Evolutionary conservation across 108 stramenopile genomes (phyloP).

Genomic region (Hondaea fermentalgiana): DNA sequence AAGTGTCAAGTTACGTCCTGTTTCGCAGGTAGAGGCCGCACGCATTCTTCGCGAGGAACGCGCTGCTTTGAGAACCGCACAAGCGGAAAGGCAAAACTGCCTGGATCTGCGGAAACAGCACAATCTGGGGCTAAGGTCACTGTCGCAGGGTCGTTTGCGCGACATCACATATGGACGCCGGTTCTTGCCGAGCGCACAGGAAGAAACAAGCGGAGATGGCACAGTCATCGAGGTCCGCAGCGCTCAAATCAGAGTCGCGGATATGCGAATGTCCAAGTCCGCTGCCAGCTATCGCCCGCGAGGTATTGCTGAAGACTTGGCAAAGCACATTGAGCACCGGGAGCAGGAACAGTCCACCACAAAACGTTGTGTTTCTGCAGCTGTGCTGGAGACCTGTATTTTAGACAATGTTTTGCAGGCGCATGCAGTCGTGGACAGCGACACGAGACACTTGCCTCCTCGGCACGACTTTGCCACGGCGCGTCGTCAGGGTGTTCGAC

Average conservation of each 20-base stretch:
- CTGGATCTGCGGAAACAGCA: too few species aligned
- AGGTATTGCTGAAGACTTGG: background rate
- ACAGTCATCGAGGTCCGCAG: too few species aligned
- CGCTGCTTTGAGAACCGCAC: background rate
- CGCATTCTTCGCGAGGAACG: background rate
- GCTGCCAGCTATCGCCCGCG: background rate
- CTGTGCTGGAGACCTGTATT: background rate
- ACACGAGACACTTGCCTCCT: background rate
- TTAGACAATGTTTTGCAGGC: background rate
- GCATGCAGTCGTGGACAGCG: background rate
- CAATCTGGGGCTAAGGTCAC: background rate
- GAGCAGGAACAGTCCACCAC: background rate
- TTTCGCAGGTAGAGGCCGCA: background rate
- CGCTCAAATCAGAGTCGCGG: too few species aligned
- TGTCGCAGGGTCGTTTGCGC: background rate
- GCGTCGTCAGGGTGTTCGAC: background rate
- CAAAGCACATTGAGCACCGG: background rate
- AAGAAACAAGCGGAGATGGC: too few species aligned
- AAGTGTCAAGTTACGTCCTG: background rate
- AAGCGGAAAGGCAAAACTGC: background rate
- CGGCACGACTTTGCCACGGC: background rate
- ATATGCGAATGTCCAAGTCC: background rate
- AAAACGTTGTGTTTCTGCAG: background rate
- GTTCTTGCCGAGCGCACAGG: too few species aligned
- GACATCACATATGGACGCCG: background rate